Evolutionary conservation across 768 basidiomycete species (phyloP), one percentile per base, ranked within the genome.

Genomic region (Mycena pura): DNA sequence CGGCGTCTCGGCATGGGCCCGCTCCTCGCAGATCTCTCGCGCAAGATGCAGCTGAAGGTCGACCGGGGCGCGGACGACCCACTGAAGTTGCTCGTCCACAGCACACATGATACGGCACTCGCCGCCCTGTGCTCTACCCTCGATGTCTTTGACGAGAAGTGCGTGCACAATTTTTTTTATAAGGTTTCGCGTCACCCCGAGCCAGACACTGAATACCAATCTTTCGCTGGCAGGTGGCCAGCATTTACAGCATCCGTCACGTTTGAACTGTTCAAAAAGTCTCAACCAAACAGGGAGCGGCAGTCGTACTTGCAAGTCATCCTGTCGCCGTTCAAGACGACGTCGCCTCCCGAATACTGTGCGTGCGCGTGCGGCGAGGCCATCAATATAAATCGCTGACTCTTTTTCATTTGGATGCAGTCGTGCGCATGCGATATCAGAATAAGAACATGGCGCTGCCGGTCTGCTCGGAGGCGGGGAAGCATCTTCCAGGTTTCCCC

Each of bases 1-100:
- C 82, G 89, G 1, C 80, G 86, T 36, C 76, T 95, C 5, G 91
- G 89, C 1, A 88, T 93, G 89, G 93, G 92, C 1, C 86, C 84
- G 10, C 78, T 93, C 11, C 80, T 95, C 3, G 77, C 80, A 8
- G 89, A 91, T 46, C 70, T 93, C 38, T 75, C 82, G n/a, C 68
- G 71, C 27, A 87, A 85, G 68, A 88, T 93, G 84, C 79, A 86
- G 55, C 70, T 73, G 41, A 90, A 91, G 71, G 78, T 80, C 1
- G 72, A 78, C 9, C 66, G 77, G 27, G 80, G 77, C 9, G 73
- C 74, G 9, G 67, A 74, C 5, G 83, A 88, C 60, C 80, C 84
- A 10, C 69, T 87, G 53, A 88, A 87, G 69, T 76, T 93, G 28
- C 82, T 90, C 5, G 81, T 93, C 4, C 86, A 90, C 64, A 83